Evolutionary conservation across 1,284 basidiomycete species (phyloP).

Genomic region (Gomphus sp.): DNA sequence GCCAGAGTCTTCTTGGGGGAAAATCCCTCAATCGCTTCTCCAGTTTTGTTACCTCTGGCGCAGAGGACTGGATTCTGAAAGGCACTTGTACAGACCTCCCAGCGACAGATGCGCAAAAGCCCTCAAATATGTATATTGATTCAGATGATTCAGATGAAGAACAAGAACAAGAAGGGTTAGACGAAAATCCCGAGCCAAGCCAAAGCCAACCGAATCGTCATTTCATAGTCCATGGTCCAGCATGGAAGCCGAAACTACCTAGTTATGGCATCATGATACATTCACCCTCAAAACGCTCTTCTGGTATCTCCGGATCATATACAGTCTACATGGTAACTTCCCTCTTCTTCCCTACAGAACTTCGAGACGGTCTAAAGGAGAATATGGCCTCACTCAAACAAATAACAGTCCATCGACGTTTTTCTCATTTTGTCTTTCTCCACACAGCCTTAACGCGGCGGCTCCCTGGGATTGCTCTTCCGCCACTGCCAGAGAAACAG

Average conservation of each 20-base stretch:
- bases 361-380: slow-evolving; percentile 17
- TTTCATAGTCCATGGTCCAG: slow-evolving; percentile 62
- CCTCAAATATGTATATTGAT: slow-evolving; percentile 9
- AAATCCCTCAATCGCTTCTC: slow-evolving; percentile 76
- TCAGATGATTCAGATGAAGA: slow-evolving; percentile 21
- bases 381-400: slow-evolving; percentile 32
- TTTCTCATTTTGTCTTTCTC: slow-evolving; percentile 76
- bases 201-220: slow-evolving; percentile 43
- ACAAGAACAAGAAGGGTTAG: slow-evolving; percentile 26
- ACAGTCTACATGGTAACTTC: slow-evolving; percentile 72
- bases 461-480: slow-evolving; percentile 68
- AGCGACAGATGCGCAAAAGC: slow-evolving; percentile 18
- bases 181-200: no score
- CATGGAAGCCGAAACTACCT: slow-evolving; percentile 66
- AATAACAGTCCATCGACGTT: slow-evolving; percentile 71
- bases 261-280: slow-evolving; percentile 70
- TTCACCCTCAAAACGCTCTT: slow-evolving; percentile 64
- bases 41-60: slow-evolving; percentile 76
- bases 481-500: slow-evolving; percentile 77
- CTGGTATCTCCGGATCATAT: slow-evolving; percentile 60
- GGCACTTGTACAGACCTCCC: slow-evolving; percentile 25
- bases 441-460: slow-evolving; percentile 58
- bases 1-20: slow-evolving; percentile 62
- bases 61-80: slow-evolving; percentile 70
- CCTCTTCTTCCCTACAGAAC: slow-evolving; percentile 39